phyloP scores from a whole-genome alignment of 116 monocot species.

The Papilionanthe hybrid region DNA sequence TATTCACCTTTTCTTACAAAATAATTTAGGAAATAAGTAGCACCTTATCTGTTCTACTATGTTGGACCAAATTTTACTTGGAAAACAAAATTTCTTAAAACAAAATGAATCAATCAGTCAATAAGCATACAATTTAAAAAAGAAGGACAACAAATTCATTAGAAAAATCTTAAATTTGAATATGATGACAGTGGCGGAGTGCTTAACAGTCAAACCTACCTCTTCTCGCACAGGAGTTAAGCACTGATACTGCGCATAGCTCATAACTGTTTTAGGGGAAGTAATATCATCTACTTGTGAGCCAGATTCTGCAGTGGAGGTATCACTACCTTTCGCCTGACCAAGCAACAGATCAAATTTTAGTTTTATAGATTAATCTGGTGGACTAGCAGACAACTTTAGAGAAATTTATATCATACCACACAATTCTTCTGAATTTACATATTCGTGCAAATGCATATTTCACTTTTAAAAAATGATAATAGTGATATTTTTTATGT shows the following conservation, averaged over 20 bases:
- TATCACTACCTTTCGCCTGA: conserved; percentile 42
- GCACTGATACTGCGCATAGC: conserved; percentile 13
- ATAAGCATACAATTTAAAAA: not conserved
- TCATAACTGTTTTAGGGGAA: conserved; percentile 21
- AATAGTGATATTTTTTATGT: no score
- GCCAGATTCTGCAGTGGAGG: conserved; percentile 42
- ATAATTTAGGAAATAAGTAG: no score
- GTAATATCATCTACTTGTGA: conserved; percentile 43
- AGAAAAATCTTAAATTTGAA: not conserved
- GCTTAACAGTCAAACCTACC: conserved; percentile 12
- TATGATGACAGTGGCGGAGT: not conserved
- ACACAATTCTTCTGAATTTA: no score
- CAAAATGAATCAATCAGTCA: not conserved
- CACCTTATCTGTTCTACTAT: no score
- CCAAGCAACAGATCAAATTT: conserved; percentile 5
- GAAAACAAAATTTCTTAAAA: not conserved
- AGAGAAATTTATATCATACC: not conserved
- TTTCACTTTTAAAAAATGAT: no score
- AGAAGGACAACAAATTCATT: not conserved
- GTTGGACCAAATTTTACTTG: no score
- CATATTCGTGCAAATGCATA: no score
- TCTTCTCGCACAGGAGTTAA: conserved; percentile 49
- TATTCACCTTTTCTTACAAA: no score
- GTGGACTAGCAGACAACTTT: not conserved
- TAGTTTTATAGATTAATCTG: not conserved